These are phyloP conservation scores for Taphrina confusa DNA, from an alignment of 1,139 yeast species.

Conservation along the genomic window DNA sequence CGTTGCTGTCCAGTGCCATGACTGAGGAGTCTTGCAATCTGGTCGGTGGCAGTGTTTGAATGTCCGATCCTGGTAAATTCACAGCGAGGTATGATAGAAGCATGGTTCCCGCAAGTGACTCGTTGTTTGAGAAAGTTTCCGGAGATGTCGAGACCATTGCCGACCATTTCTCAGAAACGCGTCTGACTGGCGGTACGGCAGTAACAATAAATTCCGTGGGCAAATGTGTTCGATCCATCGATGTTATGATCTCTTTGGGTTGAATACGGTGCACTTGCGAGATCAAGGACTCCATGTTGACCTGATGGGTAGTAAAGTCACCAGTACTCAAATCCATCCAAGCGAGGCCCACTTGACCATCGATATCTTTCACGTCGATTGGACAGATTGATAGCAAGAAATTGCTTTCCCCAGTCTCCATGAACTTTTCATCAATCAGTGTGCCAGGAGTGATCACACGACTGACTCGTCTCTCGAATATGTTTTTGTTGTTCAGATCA, in stretches of 20 bases:
- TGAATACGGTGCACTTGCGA: conserved; percentile 64
- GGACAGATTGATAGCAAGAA: conserved; percentile 67
- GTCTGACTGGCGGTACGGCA: background rate
- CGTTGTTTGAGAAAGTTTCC: conserved; percentile 27
- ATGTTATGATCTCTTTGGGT: conserved; percentile 66
- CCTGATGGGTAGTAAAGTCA: conserved; percentile 65
- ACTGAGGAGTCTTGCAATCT: conserved; percentile 54
- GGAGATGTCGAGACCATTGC: background rate
- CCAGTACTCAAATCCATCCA: conserved; percentile 94
- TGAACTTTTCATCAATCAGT: conserved; percentile 77
- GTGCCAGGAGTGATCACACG: conserved; percentile 93
- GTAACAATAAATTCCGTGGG: conserved; percentile 11
- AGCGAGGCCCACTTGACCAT: conserved; percentile 56
- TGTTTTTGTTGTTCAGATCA: conserved; percentile 19
- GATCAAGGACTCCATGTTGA: conserved; percentile 57
- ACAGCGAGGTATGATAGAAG: conserved; percentile 60
- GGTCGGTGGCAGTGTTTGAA: conserved; percentile 57
- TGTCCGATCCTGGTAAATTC: conserved; percentile 56
- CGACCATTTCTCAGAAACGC: conserved; percentile 15
- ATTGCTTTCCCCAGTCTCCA: conserved; percentile 71
- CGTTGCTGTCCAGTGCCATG: conserved; percentile 79
- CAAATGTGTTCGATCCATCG: conserved; percentile 40
- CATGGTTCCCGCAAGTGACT: conserved; percentile 54
- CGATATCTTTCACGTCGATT: conserved; percentile 54
- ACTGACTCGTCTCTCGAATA: conserved; percentile 66